These are phyloP conservation scores for Sclerotinia borealis DNA, from an alignment of 2,329 filamentous ascomycete genomes.

Conservation along the genomic window DNA sequence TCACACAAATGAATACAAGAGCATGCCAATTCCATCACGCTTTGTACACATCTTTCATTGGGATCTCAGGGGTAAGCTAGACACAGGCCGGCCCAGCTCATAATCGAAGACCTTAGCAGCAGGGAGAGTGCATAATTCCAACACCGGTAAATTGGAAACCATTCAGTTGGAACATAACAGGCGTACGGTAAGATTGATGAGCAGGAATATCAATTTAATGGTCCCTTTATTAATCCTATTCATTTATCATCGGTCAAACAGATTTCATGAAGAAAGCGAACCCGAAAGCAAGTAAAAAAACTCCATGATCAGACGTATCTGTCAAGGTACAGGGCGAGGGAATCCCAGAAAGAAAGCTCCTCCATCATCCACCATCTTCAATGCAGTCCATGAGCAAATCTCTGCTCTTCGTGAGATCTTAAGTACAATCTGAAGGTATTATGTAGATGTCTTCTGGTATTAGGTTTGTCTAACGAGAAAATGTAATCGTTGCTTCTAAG, in stretches of 20 bases:
- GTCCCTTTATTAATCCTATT: not conserved
- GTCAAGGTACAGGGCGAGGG: slow-evolving; percentile 14
- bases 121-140: not conserved
- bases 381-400: not conserved
- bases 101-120: not conserved
- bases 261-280: not conserved
- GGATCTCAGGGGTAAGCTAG: not conserved
- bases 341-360: slow-evolving; percentile 17
- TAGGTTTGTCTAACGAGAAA: slow-evolving; percentile 32
- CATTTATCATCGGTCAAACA: slow-evolving; percentile 1
- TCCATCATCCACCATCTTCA: slow-evolving; percentile 4
- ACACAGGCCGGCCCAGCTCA: not conserved
- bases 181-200: not conserved
- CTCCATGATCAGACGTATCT: slow-evolving; percentile 23
- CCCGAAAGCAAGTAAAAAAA: slow-evolving; percentile 14
- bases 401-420: not conserved
- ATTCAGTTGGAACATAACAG: not conserved
- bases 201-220: not conserved
- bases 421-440: slow-evolving; percentile 2
- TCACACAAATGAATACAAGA: slow-evolving; percentile 17
- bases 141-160: not conserved
- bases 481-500: slow-evolving; percentile 67
- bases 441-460: not conserved
- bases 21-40: not conserved
- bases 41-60: not conserved